Evolutionary conservation across 228 moss, liverwort and hornwort species (phyloP), one percentile per base, ranked within the genome.

Genomic region (Sphagnum fallax): DNA sequence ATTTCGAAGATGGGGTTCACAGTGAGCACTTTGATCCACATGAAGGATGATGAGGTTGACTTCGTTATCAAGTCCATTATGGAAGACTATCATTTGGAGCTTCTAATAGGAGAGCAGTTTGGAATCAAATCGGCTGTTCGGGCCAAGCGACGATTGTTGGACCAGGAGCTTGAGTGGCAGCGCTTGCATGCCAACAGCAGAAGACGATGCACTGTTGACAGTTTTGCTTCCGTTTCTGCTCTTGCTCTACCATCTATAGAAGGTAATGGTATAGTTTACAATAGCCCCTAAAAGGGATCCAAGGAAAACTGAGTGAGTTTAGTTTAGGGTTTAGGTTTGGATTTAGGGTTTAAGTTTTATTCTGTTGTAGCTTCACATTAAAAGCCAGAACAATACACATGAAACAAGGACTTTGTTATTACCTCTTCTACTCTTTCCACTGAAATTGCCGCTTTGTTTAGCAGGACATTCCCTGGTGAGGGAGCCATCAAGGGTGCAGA

Each of bases 1-100:
- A 84, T 84, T 80, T 74, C 84, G 48, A 80, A 84, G 64, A 84
- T 84, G 84, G 84, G 84, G 18, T 84, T 84, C 55, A 84, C 84
- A 47, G 80, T 80, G 52, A 80, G 84, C 59, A 84, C 84, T 6
- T 69, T 84, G 4, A 75, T 84, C 59, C 80, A 84, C 59, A 84
- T 84, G 84, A 84, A 75, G 47, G 84, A 84, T 70, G 70, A 67
- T 13, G 84, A 84, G 75, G 75, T 84, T 52, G 84, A 84, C 63
- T 80, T 80, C 73, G 77, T 84, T 47, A 80, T 84, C 48, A 80
- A 84, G 51, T 75, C 84, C 7, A 84, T 84, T 50, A 69, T 80
- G 10, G 75, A 80, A 8, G 71, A 80, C 67, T 72, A 75, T 64
- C 84, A 84, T 47, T 66, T 84, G 77, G 84, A 84, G 70, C 84